phyloP scores from a whole-genome alignment of 163 green algal species.

The Scenedesmus sp. region DNA sequence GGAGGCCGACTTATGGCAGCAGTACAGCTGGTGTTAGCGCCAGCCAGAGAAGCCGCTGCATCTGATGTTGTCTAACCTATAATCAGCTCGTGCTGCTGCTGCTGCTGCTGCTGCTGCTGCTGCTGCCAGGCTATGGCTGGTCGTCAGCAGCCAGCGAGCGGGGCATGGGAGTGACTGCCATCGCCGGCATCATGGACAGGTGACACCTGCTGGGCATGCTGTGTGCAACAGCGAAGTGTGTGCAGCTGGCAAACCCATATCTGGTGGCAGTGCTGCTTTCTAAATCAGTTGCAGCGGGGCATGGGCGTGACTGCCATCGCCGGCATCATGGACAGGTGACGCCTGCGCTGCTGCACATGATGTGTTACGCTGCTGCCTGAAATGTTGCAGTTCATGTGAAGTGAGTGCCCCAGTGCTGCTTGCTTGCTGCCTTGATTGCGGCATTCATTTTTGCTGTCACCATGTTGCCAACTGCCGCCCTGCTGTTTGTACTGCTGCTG shows the following conservation, averaged over 20 bases:
- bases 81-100: neutral
- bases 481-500: neutral
- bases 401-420: no score
- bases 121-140: conserved; percentile 58
- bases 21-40: no score
- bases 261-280: neutral
- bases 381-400: no score
- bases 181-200: conserved; percentile 55
- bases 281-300: conserved; percentile 10
- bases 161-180: conserved; percentile 55
- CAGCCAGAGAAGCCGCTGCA: neutral
- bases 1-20: no score
- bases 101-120: neutral
- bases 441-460: neutral
- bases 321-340: conserved; percentile 43
- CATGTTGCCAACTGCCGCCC: neutral
- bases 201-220: neutral
- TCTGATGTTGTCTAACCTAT: neutral
- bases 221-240: no score
- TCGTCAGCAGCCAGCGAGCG: conserved; percentile 53
- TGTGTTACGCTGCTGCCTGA: no score
- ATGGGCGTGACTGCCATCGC: conserved; percentile 58
- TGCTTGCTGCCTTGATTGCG: no score
- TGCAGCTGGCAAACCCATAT: neutral
- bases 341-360: no score